Conservation (phyloP, 1,284 basidiomycete species). For the Ustilago cynodontis region DNA sequence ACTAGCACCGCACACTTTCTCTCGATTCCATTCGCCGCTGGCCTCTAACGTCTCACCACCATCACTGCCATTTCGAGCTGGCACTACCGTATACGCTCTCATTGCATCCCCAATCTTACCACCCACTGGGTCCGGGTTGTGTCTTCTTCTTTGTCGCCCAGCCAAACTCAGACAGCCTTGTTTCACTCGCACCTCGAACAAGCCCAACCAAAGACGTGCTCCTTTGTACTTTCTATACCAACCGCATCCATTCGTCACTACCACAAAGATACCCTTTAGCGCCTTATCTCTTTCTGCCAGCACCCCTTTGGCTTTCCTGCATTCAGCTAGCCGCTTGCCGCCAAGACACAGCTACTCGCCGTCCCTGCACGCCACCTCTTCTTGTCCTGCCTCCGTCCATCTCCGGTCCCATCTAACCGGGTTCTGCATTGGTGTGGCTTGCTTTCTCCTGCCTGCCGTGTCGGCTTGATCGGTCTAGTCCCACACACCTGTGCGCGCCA, state of each 20-base stretch:
- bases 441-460: neutral
- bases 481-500: neutral
- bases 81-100: neutral
- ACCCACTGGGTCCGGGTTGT: neutral
- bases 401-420: constrained; percentile 1
- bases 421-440: neutral
- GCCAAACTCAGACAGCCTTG: constrained; percentile 13
- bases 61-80: neutral
- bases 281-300: neutral
- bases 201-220: too few species aligned
- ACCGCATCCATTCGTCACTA: neutral
- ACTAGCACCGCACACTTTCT: neutral
- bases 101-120: neutral
- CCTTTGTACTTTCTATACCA: neutral
- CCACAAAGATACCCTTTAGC: neutral
- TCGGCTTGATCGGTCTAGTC: neutral
- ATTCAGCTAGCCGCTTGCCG: constrained; percentile 9
- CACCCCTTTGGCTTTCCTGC: constrained; percentile 3
- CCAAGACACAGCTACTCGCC: neutral
- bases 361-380: neutral
- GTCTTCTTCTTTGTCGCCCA: constrained; percentile 2
- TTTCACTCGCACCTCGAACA: constrained; percentile 1
- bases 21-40: constrained; percentile 2
- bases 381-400: neutral
- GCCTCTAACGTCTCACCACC: neutral